A percentile compares a stretch with the other conserved stretches of the same genome.
Conservation (phyloP, 2,329 filamentous ascomycete species). For the Pezicula neosporulosa region DNA sequence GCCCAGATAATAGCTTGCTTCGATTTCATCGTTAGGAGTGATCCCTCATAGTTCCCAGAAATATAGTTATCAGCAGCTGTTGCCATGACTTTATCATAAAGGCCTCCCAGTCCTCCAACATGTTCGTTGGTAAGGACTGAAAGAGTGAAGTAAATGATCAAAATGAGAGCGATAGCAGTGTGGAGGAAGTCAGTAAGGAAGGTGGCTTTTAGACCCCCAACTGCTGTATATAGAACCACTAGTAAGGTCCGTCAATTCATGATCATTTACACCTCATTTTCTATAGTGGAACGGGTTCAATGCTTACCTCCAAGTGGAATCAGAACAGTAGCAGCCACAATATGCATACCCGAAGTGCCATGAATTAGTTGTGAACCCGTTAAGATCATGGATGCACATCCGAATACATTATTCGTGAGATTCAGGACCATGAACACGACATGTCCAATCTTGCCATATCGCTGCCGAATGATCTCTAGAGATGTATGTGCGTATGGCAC, state of each 20-base stretch:
- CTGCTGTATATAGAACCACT: slow-evolving; percentile 14
- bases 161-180: slow-evolving; percentile 42
- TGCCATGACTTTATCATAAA: slow-evolving; percentile 40
- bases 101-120: slow-evolving; percentile 37
- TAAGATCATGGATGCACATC: slow-evolving; percentile 42
- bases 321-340: slow-evolving; percentile 16
- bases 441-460: slow-evolving; percentile 41
- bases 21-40: slow-evolving; percentile 45
- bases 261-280: not conserved
- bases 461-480: slow-evolving; percentile 44
- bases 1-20: slow-evolving; percentile 39
- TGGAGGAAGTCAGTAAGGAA: slow-evolving; percentile 28
- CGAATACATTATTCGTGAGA: slow-evolving; percentile 39
- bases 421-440: slow-evolving; percentile 38
- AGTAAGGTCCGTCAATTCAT: not conserved
- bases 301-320: slow-evolving; percentile 20
- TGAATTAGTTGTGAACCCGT: slow-evolving; percentile 35
- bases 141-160: slow-evolving; percentile 45
- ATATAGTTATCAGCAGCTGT: slow-evolving; percentile 37
- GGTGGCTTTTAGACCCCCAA: slow-evolving; percentile 17
- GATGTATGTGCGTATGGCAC: slow-evolving; percentile 48
- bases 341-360: slow-evolving; percentile 15
- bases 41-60: slow-evolving; percentile 42
- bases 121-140: slow-evolving; percentile 37
- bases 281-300: not conserved